Conservation (phyloP, 805 yeast species). For the Candida sanyiensis region DNA sequence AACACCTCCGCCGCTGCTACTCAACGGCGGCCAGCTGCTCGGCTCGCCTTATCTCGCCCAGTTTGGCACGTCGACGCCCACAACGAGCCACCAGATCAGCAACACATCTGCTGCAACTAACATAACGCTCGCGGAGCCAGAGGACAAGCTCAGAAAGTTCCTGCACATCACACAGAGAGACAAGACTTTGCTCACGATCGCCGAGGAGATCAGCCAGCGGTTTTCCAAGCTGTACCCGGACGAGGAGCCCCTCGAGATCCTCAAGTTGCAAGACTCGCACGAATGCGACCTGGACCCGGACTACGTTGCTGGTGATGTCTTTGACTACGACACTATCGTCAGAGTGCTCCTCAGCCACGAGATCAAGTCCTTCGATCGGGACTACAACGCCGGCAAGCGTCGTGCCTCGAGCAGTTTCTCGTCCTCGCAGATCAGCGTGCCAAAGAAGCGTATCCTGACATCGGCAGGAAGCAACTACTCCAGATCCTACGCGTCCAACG, state of each 20-base stretch:
- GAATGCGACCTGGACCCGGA: conserved; percentile 80
- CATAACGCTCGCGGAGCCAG: conserved; percentile 23
- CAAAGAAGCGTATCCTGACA: conserved; percentile 22
- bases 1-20: conserved; percentile 2
- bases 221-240: conserved; percentile 62
- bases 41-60: conserved; percentile 10
- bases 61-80: conserved; percentile 11
- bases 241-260: conserved; percentile 47
- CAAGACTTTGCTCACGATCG: conserved; percentile 42
- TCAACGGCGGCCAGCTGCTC: neutral
- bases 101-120: too few species aligned
- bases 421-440: conserved; percentile 20
- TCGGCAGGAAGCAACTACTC: neutral
- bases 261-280: conserved; percentile 59
- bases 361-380: conserved; percentile 24
- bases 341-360: conserved; percentile 41
- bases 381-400: conserved; percentile 16
- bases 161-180: conserved; percentile 54
- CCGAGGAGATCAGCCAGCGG: conserved; percentile 48
- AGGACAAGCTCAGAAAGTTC: conserved; percentile 42
- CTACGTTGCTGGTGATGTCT: conserved; percentile 57
- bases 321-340: conserved; percentile 43
- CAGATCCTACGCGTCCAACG: conserved; percentile 3
- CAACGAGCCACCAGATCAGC: too few species aligned
- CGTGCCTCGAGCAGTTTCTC: conserved; percentile 22